A percentile compares a stretch with the other conserved stretches of the same genome.
These are phyloP conservation scores for Cryphonectria parasitica DNA, from an alignment of 2,329 filamentous ascomycete species.

Conservation along the genomic window DNA sequence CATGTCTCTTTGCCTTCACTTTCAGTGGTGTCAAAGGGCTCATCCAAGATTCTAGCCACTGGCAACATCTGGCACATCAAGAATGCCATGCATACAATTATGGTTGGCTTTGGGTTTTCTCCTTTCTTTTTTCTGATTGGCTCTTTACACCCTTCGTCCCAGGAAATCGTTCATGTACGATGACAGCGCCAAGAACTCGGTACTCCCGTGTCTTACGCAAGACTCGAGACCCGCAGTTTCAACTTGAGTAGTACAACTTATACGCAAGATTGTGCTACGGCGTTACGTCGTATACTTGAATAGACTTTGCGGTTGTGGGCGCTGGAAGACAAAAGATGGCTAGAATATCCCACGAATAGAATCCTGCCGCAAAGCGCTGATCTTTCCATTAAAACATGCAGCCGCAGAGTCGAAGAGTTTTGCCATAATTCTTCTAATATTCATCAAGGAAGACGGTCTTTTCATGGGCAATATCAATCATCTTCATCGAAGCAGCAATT, in stretches of 20 bases:
- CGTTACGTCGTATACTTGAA: background rate
- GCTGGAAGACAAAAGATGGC: background rate
- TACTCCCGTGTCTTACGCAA: background rate
- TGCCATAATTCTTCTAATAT: background rate
- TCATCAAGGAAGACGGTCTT: conserved; percentile 29
- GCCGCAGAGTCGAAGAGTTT: background rate
- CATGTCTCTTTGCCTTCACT: background rate
- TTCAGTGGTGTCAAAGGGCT: background rate
- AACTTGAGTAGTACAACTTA: background rate
- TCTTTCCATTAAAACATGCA: background rate
- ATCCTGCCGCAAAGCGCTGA: background rate
- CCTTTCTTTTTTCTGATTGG: too few relatives aligned
- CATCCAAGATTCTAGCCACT: background rate
- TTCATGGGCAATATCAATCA: conserved; percentile 45
- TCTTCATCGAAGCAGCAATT: conserved; percentile 42
- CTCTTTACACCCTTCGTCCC: background rate
- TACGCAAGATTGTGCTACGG: background rate
- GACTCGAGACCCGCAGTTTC: background rate
- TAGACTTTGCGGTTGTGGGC: background rate
- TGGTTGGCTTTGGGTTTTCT: background rate
- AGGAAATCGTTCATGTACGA: background rate
- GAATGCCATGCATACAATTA: background rate
- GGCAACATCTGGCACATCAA: background rate
- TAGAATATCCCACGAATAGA: background rate
- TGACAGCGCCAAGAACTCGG: conserved; percentile 1